phyloP scores from a whole-genome alignment of 805 yeast species.

The Suhomyces kilbournensis region DNA sequence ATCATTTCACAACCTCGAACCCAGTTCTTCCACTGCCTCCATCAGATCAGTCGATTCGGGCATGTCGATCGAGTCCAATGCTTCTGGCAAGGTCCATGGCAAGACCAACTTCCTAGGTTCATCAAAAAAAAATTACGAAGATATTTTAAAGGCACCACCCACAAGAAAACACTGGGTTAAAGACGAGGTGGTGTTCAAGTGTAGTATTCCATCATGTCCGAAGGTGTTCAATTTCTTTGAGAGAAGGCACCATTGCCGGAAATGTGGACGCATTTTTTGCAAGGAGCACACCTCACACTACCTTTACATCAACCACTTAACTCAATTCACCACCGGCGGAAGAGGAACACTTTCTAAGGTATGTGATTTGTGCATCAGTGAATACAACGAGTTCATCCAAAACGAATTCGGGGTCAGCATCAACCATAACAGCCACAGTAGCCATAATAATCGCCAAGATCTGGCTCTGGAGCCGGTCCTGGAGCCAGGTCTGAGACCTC shows the following conservation, averaged over 20 bases:
- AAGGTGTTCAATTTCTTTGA: slow-evolving; percentile 72
- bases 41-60: slow-evolving; percentile 32
- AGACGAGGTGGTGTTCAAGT: slow-evolving; percentile 58
- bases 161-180: slow-evolving; percentile 71
- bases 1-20: slow-evolving; percentile 4
- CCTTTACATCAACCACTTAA: slow-evolving; percentile 53
- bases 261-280: slow-evolving; percentile 81
- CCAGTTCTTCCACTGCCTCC: slow-evolving; percentile 18
- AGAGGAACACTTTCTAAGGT: slow-evolving; percentile 66
- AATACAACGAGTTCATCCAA: slow-evolving; percentile 51
- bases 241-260: slow-evolving; percentile 79
- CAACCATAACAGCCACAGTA: slow-evolving; percentile 1
- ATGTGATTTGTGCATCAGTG: slow-evolving; percentile 63
- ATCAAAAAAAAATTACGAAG: slow-evolving; percentile 24
- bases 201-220: slow-evolving; percentile 57
- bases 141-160: slow-evolving; percentile 40
- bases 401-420: slow-evolving; percentile 35
- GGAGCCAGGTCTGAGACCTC: background rate
- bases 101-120: slow-evolving; percentile 22
- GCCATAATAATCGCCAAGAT: background rate
- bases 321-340: slow-evolving; percentile 66
- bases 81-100: slow-evolving; percentile 7
- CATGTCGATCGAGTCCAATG: slow-evolving; percentile 25
- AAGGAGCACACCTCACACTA: slow-evolving; percentile 60
- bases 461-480: background rate